Evolutionary conservation across 2,329 filamentous ascomycete species (phyloP), one percentile per base, ranked within the genome.

Genomic region (Seiridium unicorne): DNA sequence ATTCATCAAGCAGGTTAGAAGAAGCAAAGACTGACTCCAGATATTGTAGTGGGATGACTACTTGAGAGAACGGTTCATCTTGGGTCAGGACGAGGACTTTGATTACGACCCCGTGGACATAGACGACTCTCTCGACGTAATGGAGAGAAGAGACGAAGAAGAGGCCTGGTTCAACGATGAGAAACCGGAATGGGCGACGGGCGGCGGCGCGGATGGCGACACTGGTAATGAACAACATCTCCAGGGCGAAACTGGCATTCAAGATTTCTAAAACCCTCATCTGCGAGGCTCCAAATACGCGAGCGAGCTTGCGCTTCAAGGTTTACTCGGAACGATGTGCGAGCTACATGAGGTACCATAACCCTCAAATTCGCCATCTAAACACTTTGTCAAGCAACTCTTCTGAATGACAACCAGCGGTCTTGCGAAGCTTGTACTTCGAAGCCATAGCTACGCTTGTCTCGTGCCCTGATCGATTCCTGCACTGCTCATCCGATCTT

Each of bases 91-190:
- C 69, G 80, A 82, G 1, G 92, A 96, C 53, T 94, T 96, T 67
- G 89, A 94, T 62, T 97, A 96, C 70, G 73, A 68, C 1, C 68
- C 64, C 3, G 88, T 96, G 4, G 93, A 97, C 69, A 77, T 78
- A 42, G 87, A 90, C 68, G 88, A 92, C 36, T 87, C 88, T 26
- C 88, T 87, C 59, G 92, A 96, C 71, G 85, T 73, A 71, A 75
- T 79, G 73, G 81, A 70, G 79, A 85, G 77, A 63, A 76, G 80
- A n/a, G 87, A 89, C 57, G 78, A 79, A 11, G 83, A 94, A 73
- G 91, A 96, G 44, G 82, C 81, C 26, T 96, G 91, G 79, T 93
- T 96, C 70, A 91, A 93, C 31, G 86, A 87, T 5, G 89, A 96
- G 77, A 88, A 91, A 66, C 89, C 90, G 0, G 81, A 81, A 53